Conservation (phyloP, 345 rosid species). For the Carallia brachiata region DNA sequence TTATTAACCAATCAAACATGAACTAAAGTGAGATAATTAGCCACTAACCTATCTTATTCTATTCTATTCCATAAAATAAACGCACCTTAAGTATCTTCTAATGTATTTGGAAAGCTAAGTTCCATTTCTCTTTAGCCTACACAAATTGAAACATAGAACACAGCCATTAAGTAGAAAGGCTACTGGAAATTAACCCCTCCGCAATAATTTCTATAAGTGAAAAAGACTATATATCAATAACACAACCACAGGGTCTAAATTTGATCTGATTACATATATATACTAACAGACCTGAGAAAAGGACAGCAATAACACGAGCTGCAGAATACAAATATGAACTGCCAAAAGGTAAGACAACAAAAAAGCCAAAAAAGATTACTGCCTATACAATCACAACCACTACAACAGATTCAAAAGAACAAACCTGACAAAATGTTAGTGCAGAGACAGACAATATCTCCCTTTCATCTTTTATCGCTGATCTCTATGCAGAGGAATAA, state of each 20-base stretch:
- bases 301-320: slow-evolving; percentile 44
- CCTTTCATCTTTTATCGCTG: slow-evolving; percentile 24
- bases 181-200: not conserved
- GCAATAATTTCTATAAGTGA: slow-evolving; percentile 6
- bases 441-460: slow-evolving; percentile 46
- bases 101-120: too few species aligned
- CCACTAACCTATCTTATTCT: too few species aligned
- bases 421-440: slow-evolving; percentile 62
- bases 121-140: too few species aligned
- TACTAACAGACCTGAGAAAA: slow-evolving; percentile 46
- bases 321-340: slow-evolving; percentile 47
- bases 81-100: too few species aligned
- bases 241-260: slow-evolving; percentile 39
- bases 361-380: slow-evolving; percentile 30
- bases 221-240: slow-evolving; percentile 32
- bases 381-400: slow-evolving; percentile 70
- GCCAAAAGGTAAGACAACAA: slow-evolving; percentile 29
- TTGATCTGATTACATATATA: slow-evolving; percentile 58
- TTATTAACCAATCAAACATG: too few species aligned
- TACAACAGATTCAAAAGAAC: slow-evolving; percentile 39
- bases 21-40: too few species aligned
- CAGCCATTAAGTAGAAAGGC: too few species aligned
- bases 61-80: too few species aligned
- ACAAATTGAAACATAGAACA: too few species aligned
- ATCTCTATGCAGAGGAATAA: slow-evolving; percentile 45